Base-by-base conservation (phyloP, 1,284 basidiomycete species). In the Cutaneotrichosporon cavernicola region DNA sequence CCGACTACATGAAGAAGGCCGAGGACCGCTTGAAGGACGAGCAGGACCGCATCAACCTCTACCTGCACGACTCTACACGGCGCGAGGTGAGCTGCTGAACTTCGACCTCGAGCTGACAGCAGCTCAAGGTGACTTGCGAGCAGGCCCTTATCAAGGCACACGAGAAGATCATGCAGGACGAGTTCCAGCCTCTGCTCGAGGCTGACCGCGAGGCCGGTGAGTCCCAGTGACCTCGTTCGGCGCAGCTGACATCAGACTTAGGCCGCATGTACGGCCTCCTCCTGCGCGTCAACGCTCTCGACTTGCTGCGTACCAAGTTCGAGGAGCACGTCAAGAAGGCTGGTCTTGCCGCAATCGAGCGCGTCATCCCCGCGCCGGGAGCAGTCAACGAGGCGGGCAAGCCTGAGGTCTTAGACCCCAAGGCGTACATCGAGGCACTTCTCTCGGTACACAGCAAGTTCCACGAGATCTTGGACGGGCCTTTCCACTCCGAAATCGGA, bases 1-100 rank as follows among this genome's bases (percentile, higher is more conserved):
- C 93, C 30, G 97, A 99, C 79, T 99, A 99, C 81, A 86, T 99
- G 80, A 94, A 90, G 84, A 96, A 94, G 82, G 97, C 93, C 2
- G 95, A 98, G 76, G 89, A 89, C 72, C 87, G 97, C 34, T 82
- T 99, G 64, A 86, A 88, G 65, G 96, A 99, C 80, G 97, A 99
- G 77, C 92, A 96, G 77, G 91, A 96, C 71, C 88, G 97, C 46
- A 92, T 99, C 46, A 94, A 97, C 78, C 85, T 95, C 61, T 98
- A 97, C 80, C 84, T 99, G 67, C 91, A 98, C 80, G 89, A 88
- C 46, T 88, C 88, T 74, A 96, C 94, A 9, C 87, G 90, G 72
- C 91, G 91, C 80, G 85, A 88, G 31, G 81, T 83, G 58, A 65
- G 82, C 75, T 14, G 0, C 13, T 30, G 7, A 13, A 13, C 34